Conservation (phyloP, 2,329 filamentous ascomycete genomes). For the Ophiostoma sp. region DNA sequence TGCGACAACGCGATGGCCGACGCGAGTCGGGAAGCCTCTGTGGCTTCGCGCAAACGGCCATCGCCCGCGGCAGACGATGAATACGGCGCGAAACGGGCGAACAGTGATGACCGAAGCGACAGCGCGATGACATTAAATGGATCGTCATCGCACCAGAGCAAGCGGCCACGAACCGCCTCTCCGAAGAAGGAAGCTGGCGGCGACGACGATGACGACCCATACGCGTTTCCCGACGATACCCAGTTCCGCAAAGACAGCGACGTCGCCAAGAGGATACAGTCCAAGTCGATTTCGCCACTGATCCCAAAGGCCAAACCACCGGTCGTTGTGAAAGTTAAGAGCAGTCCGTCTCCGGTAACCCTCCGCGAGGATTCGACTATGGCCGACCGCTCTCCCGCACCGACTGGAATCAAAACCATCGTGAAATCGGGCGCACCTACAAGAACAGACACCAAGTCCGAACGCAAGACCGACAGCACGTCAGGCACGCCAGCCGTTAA, state of each 20-base stretch:
- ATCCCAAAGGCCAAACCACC: neutral
- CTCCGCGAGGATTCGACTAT: neutral
- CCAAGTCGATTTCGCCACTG: neutral
- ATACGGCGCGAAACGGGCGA: neutral
- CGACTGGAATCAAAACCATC: neutral
- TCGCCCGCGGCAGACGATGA: conserved; percentile 11
- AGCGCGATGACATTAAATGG: neutral
- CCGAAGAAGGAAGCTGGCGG: neutral
- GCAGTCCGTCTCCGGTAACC: neutral
- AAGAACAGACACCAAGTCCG: neutral
- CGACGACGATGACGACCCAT: neutral
- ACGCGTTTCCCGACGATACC: conserved; percentile 19
- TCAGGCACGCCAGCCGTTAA: neutral
- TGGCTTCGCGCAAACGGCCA: conserved; percentile 23
- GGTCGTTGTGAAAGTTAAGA: neutral
- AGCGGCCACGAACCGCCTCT: neutral
- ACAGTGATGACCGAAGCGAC: neutral
- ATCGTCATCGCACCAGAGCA: neutral
- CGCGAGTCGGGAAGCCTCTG: conserved; percentile 16
- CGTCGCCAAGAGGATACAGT: neutral
- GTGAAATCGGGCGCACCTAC: neutral
- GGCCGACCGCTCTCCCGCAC: neutral
- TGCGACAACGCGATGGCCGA: conserved; percentile 19
- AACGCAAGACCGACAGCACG: neutral
- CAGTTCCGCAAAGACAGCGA: neutral